Evolutionary conservation across 176 grass and related monocot genomes (phyloP).

Genomic region (Juncus inflexus): DNA sequence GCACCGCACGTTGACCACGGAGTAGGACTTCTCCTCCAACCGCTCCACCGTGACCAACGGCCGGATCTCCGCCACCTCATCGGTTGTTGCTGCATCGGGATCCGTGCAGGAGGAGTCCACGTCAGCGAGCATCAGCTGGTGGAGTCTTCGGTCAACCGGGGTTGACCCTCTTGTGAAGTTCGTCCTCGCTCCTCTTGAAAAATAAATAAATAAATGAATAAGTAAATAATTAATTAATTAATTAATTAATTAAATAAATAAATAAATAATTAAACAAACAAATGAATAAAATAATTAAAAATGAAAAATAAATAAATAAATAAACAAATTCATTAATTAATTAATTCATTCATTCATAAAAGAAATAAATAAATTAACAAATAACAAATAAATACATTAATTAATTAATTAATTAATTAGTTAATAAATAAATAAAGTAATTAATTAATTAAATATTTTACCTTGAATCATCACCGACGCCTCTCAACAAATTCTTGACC

Average conservation of each 20-base stretch:
- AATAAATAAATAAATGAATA: too few species aligned
- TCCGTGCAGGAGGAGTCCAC: constrained; percentile 33
- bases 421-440: too few species aligned
- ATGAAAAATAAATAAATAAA: background rate
- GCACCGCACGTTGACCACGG: constrained; percentile 84
- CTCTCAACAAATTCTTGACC: constrained; percentile 60
- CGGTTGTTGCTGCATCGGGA: background rate
- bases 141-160: constrained; percentile 78
- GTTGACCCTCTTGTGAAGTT: constrained; percentile 59
- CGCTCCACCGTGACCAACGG: constrained; percentile 63
- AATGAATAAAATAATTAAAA: too few species aligned
- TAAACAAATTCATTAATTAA: too few species aligned
- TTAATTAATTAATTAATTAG: too few species aligned
- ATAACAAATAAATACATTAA: background rate
- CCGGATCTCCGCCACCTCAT: constrained; percentile 2
- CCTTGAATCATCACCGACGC: constrained; percentile 32
- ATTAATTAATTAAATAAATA: too few species aligned
- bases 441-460: background rate
- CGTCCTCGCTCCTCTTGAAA: constrained; percentile 40
- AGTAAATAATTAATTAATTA: too few species aligned
- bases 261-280: too few species aligned
- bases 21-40: constrained; percentile 91
- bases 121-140: constrained; percentile 95
- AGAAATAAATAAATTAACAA: too few species aligned
- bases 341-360: too few species aligned